Conservation (phyloP, 208 protist genomes). For the Trypanosoma platydactyli region DNA sequence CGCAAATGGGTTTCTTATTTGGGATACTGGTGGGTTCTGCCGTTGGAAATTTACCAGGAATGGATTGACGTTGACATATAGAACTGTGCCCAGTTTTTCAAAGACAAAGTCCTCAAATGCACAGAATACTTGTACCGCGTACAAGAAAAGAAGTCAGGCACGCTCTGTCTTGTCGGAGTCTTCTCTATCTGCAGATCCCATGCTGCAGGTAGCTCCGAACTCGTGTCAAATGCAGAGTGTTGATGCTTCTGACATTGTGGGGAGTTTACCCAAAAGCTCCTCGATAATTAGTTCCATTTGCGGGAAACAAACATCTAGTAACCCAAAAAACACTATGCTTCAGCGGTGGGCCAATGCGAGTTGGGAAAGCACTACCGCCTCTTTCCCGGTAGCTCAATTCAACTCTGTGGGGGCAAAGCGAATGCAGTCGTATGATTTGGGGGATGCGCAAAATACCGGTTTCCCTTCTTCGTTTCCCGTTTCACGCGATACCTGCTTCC, state of each 20-base stretch:
- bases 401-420: neutral
- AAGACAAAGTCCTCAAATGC: neutral
- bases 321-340: neutral
- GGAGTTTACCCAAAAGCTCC: too few relatives aligned
- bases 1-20: neutral
- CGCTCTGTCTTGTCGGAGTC: neutral
- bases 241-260: too few relatives aligned
- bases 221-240: neutral
- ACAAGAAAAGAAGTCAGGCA: neutral
- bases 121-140: neutral
- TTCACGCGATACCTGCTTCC: neutral
- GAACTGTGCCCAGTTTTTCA: neutral
- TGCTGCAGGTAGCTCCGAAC: neutral
- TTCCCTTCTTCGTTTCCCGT: neutral
- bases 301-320: neutral
- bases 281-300: neutral
- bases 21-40: neutral
- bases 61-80: slow-evolving; percentile 3
- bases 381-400: neutral
- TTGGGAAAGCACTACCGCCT: neutral
- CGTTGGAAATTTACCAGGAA: neutral
- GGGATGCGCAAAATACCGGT: neutral
- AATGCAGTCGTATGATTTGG: neutral
- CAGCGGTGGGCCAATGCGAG: neutral
- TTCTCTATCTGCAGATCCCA: neutral